These are phyloP conservation scores for Grosmannia clavigera DNA, from an alignment of 2,329 filamentous ascomycete species.

Conservation along the genomic window DNA sequence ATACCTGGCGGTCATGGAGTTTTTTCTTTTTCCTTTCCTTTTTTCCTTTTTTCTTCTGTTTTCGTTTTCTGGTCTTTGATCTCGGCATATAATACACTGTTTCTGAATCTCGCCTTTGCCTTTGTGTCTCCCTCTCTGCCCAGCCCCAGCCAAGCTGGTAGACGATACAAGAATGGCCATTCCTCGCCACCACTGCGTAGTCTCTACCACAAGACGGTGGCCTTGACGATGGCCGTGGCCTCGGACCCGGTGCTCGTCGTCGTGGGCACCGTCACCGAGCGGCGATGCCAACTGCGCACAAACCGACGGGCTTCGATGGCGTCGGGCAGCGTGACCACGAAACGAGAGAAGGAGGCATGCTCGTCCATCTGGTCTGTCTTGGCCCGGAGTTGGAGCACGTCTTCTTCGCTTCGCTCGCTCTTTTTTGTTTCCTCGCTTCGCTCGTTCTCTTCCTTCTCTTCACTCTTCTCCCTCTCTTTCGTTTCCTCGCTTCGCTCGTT, in stretches of 20 bases:
- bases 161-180: conserved; percentile 4
- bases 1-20: conserved; percentile 9
- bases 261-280: conserved; percentile 19
- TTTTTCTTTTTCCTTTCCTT: conserved; percentile 1
- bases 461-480: too few species aligned
- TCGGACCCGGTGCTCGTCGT: conserved; percentile 3
- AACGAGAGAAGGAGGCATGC: conserved; percentile 25
- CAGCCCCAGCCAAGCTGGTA: background rate
- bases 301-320: conserved; percentile 40
- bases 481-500: too few species aligned
- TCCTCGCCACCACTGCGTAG: too few species aligned
- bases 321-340: conserved; percentile 44
- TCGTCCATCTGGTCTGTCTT: conserved; percentile 19
- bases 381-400: conserved; percentile 6
- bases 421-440: too few species aligned
- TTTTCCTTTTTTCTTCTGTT: background rate
- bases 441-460: too few species aligned
- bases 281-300: conserved; percentile 30
- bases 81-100: conserved; percentile 4
- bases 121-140: background rate
- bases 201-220: conserved; percentile 15
- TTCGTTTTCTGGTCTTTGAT: background rate
- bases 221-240: conserved; percentile 15
- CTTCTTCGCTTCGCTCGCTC: background rate
- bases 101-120: background rate